phyloP scores from a whole-genome alignment of 192 early-diverging fungal genomes.

The Gorgonomyces haynaldii region DNA sequence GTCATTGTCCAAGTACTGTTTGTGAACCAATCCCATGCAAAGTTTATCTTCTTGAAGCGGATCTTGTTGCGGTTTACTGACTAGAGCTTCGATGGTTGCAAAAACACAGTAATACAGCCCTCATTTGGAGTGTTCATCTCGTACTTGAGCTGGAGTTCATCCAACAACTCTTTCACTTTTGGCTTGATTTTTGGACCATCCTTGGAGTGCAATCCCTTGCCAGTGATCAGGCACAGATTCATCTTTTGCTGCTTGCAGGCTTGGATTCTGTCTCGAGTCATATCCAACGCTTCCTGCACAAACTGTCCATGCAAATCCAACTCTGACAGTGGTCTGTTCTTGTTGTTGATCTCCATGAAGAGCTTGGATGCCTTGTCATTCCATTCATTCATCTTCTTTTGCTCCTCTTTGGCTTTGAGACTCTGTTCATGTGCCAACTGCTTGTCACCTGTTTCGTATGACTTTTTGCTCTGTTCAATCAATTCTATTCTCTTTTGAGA shows the following conservation, averaged over 20 bases:
- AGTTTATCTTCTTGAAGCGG: slow-evolving; percentile 2
- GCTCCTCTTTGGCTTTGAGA: slow-evolving; percentile 42
- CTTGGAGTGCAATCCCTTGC: slow-evolving; percentile 45
- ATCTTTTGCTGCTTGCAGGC: slow-evolving; percentile 33
- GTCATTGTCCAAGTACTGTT: slow-evolving; percentile 13
- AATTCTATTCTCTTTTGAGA: too few species aligned
- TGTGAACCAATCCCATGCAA: slow-evolving; percentile 16
- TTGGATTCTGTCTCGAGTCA: slow-evolving; percentile 32
- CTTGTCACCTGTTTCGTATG: slow-evolving; percentile 33
- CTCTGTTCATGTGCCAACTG: slow-evolving; percentile 39
- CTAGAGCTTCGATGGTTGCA: slow-evolving; percentile 11
- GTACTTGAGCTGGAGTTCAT: slow-evolving; percentile 35
- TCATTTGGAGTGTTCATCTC: slow-evolving; percentile 41
- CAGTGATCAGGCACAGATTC: slow-evolving; percentile 50
- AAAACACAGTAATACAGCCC: slow-evolving; percentile 47
- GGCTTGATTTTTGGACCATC: slow-evolving; percentile 57
- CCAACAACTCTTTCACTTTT: slow-evolving; percentile 43
- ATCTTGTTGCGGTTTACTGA: not conserved
- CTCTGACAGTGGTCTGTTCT: slow-evolving; percentile 23
- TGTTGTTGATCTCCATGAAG: slow-evolving; percentile 30
- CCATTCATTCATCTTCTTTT: slow-evolving; percentile 37
- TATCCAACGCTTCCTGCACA: slow-evolving; percentile 48
- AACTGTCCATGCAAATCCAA: slow-evolving; percentile 60
- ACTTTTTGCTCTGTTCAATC: slow-evolving; percentile 29
- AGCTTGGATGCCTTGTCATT: slow-evolving; percentile 42